These are phyloP conservation scores for Fusarium xyrophilum DNA, from an alignment of 2,329 filamentous ascomycete species.

Conservation along the genomic window DNA sequence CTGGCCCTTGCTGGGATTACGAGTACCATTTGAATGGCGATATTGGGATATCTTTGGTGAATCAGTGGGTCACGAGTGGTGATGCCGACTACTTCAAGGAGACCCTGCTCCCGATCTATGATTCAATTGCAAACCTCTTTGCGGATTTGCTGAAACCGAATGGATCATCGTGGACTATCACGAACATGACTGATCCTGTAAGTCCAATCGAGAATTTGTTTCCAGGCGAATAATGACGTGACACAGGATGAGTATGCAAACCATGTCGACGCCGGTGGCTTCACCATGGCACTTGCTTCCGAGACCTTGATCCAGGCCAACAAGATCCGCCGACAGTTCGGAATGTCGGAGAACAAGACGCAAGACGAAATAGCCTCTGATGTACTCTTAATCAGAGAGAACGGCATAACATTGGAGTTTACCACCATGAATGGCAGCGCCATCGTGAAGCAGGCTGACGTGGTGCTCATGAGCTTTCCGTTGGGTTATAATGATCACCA, in stretches of 20 bases:
- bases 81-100: conserved; percentile 1
- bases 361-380: background rate
- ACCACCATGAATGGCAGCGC: background rate
- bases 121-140: background rate
- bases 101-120: background rate
- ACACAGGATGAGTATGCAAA: conserved; percentile 1
- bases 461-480: background rate
- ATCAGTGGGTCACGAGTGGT: conserved; percentile 2
- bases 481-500: conserved; percentile 4
- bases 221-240: background rate
- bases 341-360: background rate
- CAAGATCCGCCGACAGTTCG: background rate
- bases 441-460: background rate
- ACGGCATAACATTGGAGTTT: background rate
- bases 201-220: fast-evolving
- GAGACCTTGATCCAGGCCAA: background rate
- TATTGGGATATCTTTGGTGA: background rate
- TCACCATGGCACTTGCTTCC: background rate
- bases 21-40: background rate
- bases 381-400: background rate
- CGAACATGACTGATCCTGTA: conserved; percentile 1
- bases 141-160: background rate
- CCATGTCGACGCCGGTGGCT: background rate
- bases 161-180: conserved; percentile 1
- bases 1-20: conserved; percentile 7